Conservation (phyloP, 2,329 filamentous ascomycete species). For the Phialemonium atrogriseum region DNA sequence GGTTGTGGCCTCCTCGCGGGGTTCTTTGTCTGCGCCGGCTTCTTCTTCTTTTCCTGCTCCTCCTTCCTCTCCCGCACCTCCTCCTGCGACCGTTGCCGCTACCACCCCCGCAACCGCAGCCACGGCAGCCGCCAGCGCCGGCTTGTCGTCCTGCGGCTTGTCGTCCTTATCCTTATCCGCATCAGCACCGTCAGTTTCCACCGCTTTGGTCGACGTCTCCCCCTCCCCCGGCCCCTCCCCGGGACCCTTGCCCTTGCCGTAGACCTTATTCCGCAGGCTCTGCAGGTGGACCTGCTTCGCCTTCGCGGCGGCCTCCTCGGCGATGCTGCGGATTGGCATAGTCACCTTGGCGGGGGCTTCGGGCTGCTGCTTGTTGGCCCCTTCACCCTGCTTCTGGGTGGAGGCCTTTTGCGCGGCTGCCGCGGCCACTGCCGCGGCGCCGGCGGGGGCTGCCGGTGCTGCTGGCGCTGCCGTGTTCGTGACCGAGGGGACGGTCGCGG, state of each 20-base stretch:
- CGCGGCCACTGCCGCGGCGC: conserved; percentile 10
- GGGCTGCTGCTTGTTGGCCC: conserved; percentile 16
- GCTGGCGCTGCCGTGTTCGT: conserved; percentile 12
- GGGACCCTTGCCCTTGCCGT: conserved; percentile 30
- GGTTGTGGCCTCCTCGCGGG: conserved; percentile 4
- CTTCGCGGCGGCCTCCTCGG: conserved; percentile 57
- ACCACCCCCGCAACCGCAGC: conserved; percentile 1
- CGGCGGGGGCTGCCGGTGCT: conserved; percentile 14
- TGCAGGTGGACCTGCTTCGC: conserved; percentile 52
- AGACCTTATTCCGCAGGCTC: conserved; percentile 44
- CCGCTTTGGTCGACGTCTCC: conserved; percentile 6
- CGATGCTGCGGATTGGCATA: conserved; percentile 44
- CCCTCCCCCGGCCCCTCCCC: conserved; percentile 1
- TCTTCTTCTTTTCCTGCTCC: conserved; percentile 12
- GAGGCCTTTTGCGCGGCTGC: conserved; percentile 12
- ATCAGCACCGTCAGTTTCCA: conserved; percentile 6
- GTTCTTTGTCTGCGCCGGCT: too few relatives aligned
- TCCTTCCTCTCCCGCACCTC: conserved; percentile 5
- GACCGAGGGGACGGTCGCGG: conserved; percentile 15
- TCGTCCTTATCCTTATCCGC: conserved; percentile 8
- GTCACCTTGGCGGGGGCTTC: conserved; percentile 18
- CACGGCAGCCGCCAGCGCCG: too few relatives aligned
- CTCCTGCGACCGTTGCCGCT: conserved; percentile 4
- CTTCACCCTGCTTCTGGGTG: conserved; percentile 13
- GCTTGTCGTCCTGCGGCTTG: too few relatives aligned